Evolutionary conservation across 352 stramenopile genomes (phyloP), one percentile per base, ranked within the genome.

Genomic region (Elongisporangium anandrum): DNA sequence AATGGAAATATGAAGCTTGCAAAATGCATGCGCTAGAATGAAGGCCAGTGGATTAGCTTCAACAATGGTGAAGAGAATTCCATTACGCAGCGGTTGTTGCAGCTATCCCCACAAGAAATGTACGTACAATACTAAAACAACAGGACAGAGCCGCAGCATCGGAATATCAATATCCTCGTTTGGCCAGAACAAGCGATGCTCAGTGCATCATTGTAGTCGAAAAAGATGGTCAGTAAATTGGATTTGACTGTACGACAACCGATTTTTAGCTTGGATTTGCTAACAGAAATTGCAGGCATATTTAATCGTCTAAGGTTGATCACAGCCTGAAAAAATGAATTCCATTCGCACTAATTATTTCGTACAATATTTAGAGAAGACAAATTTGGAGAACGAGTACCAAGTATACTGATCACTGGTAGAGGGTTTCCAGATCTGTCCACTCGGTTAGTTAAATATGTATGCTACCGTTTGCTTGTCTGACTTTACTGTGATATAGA

Each of bases 401-500:
- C 92, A 45, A 97, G 90, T 67, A 94, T 98, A 59, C 69, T 98
- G 20, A 71, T 98, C 17, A 98, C 93, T 19, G 95, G 92, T 16
- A 92, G 93, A 59, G 95, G 95, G 0, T 97, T 97, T 77, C 95
- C 95, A 6, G 95, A 98, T 71, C 65, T 98, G n/a, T 88, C 92
- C 17, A 98, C 94, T 23, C 69, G 86, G 84, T 95, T 56, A 22
- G 55, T 45, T 12, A 17, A 45, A 17, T 45, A 16, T 12, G 34
- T 29, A 20, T 21, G n/a, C n/a, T n/a, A n/a, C n/a, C 41, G n/a
- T 22, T 53, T 20, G 10, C 34, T 50, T 12, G 12, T 56, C 15
- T 34, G n/a, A 24, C 22, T 29, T 29, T 39, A 7, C 12, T 52
- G 16, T 16, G 22, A 13, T 12, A 10, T 7, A 89, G 95, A 56